Evolutionary conservation across 495 filamentous ascomycete genomes (phyloP), one percentile per base, ranked within the genome.

Genomic region (Trichoderma parareesei): DNA sequence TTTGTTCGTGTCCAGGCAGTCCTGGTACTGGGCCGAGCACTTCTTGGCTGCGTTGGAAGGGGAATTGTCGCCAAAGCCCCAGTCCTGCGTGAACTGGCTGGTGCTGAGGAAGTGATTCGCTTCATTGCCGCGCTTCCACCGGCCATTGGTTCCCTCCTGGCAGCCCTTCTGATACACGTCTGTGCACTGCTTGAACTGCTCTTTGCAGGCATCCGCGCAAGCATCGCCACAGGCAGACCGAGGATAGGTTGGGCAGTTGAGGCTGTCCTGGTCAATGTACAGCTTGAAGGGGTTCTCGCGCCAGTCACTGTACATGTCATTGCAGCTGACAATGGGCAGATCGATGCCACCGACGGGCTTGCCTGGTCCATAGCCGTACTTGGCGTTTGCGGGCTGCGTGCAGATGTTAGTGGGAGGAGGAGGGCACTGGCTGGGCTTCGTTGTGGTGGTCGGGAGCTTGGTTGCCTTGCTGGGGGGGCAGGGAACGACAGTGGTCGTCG

Each of bases 271-370:
- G 61, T 71, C 64, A 14, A 67, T 74, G 74, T 81, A 83, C 13
- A 76, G 68, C 71, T 83, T 83, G 75, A 81, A 81, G 43, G 72
- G 72, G 65, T 77, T 73, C 42, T 63, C 55, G 0, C 66, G 16
- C 64, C 67, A 81, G 63, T 80, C 76, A 14, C 59, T 55, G 35
- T 60, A 44, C 16, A 79, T 61, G 63, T 83, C 78, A 73, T 83
- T 83, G 75, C 81, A 83, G 16, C 78, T 82, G 8, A 83, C 71
- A 53, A 77, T 68, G 35, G 79, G 81, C 7, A 80, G 70, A 9
- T 68, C 70, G 42, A 83, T 82, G 62, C 70, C 73, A 64, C 78
- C 81, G n/a, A 81, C 77, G n/a, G 79, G 79, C 35, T 73, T 69
- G 35, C 69, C 71, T n/a, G 75, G 72, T 42, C 60, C 65, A 65